Evolutionary conservation across 2,329 filamentous ascomycete genomes (phyloP).

Genomic region (Fusarium sambucinum): DNA sequence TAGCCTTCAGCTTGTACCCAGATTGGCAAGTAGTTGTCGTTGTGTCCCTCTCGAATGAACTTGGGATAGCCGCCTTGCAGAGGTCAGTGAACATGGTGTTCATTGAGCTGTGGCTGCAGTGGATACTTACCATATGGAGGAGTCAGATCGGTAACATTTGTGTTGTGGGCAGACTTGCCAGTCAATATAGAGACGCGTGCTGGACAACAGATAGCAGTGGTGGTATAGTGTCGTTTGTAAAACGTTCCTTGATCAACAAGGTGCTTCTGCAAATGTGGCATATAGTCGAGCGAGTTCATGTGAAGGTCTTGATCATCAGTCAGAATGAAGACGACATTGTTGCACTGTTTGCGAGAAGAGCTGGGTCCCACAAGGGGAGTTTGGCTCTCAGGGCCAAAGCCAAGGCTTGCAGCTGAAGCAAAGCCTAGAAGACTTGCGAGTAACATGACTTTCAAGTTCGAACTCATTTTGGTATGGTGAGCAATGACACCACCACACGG

Average conservation of each 20-base stretch:
- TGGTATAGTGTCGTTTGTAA: background rate
- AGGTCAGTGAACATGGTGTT: fast-evolving
- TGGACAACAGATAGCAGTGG: background rate
- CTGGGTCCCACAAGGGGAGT: background rate
- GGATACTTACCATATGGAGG: background rate
- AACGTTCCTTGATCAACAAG: background rate
- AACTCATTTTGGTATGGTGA: background rate
- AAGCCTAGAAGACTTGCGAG: background rate
- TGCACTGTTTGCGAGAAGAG: background rate
- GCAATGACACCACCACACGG: background rate
- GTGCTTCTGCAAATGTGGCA: background rate
- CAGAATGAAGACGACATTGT: background rate
- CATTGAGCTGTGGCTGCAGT: fast-evolving
- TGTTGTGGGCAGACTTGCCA: background rate
- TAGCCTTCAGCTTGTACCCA: background rate
- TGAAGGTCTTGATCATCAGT: background rate
- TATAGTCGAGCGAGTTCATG: background rate
- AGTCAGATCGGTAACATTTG: background rate
- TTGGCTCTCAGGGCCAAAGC: background rate
- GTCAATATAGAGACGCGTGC: background rate
- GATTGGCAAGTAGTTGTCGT: background rate
- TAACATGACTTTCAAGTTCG: background rate
- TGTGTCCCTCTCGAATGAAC: background rate
- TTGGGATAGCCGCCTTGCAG: background rate
- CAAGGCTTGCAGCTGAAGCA: background rate